These are phyloP conservation scores for Stygiomarasmius scandens DNA, from an alignment of 1,284 basidiomycete genomes.

Conservation along the genomic window DNA sequence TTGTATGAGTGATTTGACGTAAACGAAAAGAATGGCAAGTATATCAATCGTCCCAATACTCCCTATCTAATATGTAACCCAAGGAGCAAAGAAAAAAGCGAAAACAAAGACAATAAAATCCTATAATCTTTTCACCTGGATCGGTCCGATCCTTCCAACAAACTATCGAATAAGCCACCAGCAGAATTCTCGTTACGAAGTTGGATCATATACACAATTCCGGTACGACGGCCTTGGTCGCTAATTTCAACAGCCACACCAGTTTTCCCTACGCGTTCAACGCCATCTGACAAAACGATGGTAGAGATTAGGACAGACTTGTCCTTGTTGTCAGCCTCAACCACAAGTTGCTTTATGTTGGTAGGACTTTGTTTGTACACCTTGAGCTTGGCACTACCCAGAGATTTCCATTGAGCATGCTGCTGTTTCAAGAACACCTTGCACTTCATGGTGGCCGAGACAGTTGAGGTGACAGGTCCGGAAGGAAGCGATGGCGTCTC, in stretches of 20 bases:
- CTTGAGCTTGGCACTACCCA: conserved; percentile 88
- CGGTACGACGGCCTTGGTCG: conserved; percentile 88
- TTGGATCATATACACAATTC: conserved; percentile 98
- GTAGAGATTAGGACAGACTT: conserved; percentile 88
- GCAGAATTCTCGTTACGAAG: conserved; percentile 88
- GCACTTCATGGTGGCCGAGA: conserved; percentile 97
- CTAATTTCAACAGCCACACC: conserved; percentile 97
- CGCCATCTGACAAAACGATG: conserved; percentile 93
- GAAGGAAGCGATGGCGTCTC: conserved; percentile 48
- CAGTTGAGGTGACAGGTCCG: conserved; percentile 72
- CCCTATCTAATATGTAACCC: conserved; percentile 4
- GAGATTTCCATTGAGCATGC: conserved; percentile 95
- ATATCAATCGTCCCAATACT: neutral
- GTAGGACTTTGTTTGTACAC: conserved; percentile 84
- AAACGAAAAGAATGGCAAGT: neutral
- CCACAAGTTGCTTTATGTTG: conserved; percentile 94
- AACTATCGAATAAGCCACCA: conserved; percentile 81
- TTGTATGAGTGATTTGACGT: conserved; percentile 6
- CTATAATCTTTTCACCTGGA: conserved; percentile 9
- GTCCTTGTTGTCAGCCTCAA: conserved; percentile 83
- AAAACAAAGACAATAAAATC: neutral
- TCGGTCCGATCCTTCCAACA: conserved; percentile 88
- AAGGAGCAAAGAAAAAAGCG: conserved; percentile 7
- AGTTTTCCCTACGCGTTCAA: conserved; percentile 96
- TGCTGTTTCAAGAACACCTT: conserved; percentile 96